Base-by-base conservation (phyloP, 1,284 basidiomycete species). In the Cystobasidium slooffiae region DNA sequence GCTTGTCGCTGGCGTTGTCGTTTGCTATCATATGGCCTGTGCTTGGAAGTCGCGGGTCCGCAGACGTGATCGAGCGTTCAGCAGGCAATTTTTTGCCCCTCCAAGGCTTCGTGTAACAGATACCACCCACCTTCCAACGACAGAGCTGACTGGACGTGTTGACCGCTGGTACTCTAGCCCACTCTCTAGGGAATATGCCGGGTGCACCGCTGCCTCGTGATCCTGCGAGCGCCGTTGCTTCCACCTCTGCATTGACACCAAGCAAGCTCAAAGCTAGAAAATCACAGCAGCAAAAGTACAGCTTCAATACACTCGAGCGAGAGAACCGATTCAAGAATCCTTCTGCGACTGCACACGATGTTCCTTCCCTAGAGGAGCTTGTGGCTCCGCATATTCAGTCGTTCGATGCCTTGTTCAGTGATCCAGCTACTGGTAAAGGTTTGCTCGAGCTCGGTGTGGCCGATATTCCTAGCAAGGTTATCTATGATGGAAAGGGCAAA, bases 391-490 rank as follows among this genome's bases (percentile, higher is more conserved):
- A 97, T 82, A 88, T 99, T 77, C 92, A 98, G 83, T 94, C 92
- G 55, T 99, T 99, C 86, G 97, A 99, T 82, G 90, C 94, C 12
- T 87, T 99, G 43, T 93, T 97, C 81, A 92, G 96, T 79, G 92
- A 93, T 79, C 78, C 78, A 64, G 76, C 91, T 88, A 89, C 92
- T 67, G 91, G 90, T 3, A 86, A 86, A 31, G 97, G 97, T 0
- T 83, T 99, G 12, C 83, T 99, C 12, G 89, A 89, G 73, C 84
- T 94, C 16, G 93, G 88, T 8, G 81, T 98, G 7, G 87, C 89
- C 78, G 93, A 97, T 76, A 90, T 99, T 61, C 90, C 91, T 0
- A 89, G 93, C 79, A 91, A 93, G 75, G 93, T 96, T 43, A 89
- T 96, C 0, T 99, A 97, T 81, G 96, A 98, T 84, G 89, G 89